Percentiles rank a stretch among this genome's conserved stretches.
Conservation (phyloP, 768 basidiomycete species). For the Lactarius evosmus region DNA sequence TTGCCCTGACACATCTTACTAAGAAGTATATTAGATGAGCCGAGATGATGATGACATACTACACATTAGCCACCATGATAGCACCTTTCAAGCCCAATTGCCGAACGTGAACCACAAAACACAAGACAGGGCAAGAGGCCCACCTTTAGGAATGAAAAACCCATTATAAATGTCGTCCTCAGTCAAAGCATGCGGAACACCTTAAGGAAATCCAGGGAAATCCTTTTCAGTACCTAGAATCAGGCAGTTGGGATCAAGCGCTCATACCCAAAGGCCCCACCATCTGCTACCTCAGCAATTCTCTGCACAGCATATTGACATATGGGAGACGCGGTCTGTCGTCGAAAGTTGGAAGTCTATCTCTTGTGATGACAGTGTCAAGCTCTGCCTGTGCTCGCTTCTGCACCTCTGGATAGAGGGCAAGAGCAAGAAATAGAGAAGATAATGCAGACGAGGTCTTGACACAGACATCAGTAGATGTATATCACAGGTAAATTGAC, state of each 20-base stretch:
- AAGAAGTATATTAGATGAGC: neutral
- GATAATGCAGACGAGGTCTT: conserved; percentile 27
- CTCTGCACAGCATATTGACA: conserved; percentile 31
- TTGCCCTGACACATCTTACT: conserved; percentile 8
- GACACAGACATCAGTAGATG: neutral
- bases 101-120: neutral
- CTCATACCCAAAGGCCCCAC: conserved; percentile 15
- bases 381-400: conserved; percentile 32
- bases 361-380: conserved; percentile 30
- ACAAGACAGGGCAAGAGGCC: neutral
- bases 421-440: conserved; percentile 33
- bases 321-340: conserved; percentile 33
- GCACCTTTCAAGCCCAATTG: neutral
- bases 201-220: neutral
- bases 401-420: conserved; percentile 33
- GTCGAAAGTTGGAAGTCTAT: conserved; percentile 31
- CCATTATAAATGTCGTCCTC: too few species aligned
- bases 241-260: too few species aligned
- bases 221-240: too few species aligned
- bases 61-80: conserved; percentile 1
- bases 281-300: conserved; percentile 31
- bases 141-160: conserved; percentile 23
- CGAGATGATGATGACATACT: too few species aligned
- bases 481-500: neutral
- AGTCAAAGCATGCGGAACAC: neutral